Evolutionary conservation across 2,329 filamentous ascomycete genomes (phyloP).

Genomic region (Helotiales sp.): DNA sequence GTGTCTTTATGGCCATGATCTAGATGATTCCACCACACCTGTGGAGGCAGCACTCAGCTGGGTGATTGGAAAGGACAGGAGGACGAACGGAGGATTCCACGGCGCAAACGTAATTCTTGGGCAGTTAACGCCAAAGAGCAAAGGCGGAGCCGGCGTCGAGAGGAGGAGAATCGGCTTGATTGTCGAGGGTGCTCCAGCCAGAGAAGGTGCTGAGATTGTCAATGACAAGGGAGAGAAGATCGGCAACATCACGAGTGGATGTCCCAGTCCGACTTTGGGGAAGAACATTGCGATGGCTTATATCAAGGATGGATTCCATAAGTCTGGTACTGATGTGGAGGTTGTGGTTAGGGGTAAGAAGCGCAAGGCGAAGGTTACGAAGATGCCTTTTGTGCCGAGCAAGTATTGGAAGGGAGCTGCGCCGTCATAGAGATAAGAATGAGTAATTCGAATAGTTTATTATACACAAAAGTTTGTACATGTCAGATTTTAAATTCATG

Average conservation of each 20-base stretch:
- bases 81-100: conserved; percentile 74
- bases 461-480: neutral
- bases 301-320: conserved; percentile 70
- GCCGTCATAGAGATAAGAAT: conserved; percentile 17
- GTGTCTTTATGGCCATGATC: conserved; percentile 99
- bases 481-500: neutral
- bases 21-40: conserved; percentile 78
- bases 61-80: conserved; percentile 83
- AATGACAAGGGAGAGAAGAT: conserved; percentile 66
- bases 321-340: conserved; percentile 68
- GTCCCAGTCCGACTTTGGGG: conserved; percentile 82
- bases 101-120: conserved; percentile 78
- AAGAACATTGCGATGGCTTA: conserved; percentile 96
- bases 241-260: conserved; percentile 85
- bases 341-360: conserved; percentile 70
- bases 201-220: conserved; percentile 85
- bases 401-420: conserved; percentile 58
- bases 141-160: conserved; percentile 71
- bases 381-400: conserved; percentile 73
- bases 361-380: conserved; percentile 67
- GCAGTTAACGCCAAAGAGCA: conserved; percentile 75
- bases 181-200: conserved; percentile 83
- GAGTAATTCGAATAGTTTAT: neutral
- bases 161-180: conserved; percentile 81
- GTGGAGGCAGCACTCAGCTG: conserved; percentile 72